Base-by-base conservation (phyloP, 2,329 filamentous ascomycete genomes). In the Colletotrichum sublineola region DNA sequence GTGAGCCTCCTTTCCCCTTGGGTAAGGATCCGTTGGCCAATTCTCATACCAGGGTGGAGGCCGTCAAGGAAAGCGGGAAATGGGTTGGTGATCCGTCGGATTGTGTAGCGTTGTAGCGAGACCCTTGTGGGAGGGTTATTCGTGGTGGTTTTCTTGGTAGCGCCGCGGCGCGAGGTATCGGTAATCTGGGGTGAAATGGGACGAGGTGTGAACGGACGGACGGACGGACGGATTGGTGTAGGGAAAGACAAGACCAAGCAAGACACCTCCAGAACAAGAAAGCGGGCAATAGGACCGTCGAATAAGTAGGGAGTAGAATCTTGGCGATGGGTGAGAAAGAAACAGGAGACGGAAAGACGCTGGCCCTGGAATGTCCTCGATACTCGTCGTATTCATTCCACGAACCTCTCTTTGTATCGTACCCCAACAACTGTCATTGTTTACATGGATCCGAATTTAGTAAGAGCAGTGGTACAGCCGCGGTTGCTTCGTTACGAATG, bases 21-120 rank as follows among this genome's bases (percentile, higher is more conserved):
- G 60, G 70, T 70, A 73, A 63, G 70, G 70, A 65, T 73, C 70
- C 61, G 70, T 70, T 55, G 67, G 40, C 70, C 48, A 70, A 62
- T 40, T 50, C 24, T n/a, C n/a, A 31, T 42, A n/a, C 38, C 65
- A 48, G 70, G 60, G 33, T 36, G 55, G 42, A 24, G 61, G 60
- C 48, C 48, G 60, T 61, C 61, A 61, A 64, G 52, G 65, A 46
- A 53, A 65, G 38, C 53, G 40, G 69, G 58, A 64, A 69, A 68
- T 60, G 60, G 61, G 61, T 56, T 65, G 70, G 66, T 69, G 70
- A 73, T 69, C 60, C 60, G 70, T 61, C 70, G 40, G 46, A 29
- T 31, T 48, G 46, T 50, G 58, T 52, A 68, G 64, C 40, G 62
- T 55, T 53, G 56, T 71, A 62, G 68, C 50, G 64, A 18, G 40